Conservation (phyloP, 73 alveolate species). For the Paramecium caudatum region DNA sequence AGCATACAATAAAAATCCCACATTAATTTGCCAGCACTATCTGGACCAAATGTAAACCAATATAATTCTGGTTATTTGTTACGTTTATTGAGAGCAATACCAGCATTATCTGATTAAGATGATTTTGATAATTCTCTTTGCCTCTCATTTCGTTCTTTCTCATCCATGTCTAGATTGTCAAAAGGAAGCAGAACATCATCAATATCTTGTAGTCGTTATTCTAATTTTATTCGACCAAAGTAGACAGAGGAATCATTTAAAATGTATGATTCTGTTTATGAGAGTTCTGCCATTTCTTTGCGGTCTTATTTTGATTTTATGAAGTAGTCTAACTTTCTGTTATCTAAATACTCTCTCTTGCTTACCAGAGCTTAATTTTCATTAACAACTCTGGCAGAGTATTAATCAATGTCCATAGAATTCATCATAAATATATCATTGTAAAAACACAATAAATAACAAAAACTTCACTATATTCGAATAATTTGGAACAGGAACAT, state of each 20-base stretch:
- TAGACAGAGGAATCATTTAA: not conserved
- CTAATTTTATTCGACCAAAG: not conserved
- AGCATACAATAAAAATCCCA: conserved; percentile 63
- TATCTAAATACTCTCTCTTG: conserved; percentile 22
- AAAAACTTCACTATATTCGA: not conserved
- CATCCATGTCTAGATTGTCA: conserved; percentile 22
- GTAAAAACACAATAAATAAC: not conserved
- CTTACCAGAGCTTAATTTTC: conserved; percentile 34
- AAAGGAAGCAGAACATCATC: conserved; percentile 13
- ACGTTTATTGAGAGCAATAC: not conserved
- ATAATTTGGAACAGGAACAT: not conserved
- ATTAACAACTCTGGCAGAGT: conserved; percentile 40
- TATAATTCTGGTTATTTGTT: not conserved
- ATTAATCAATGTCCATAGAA: not conserved
- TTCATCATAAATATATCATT: not conserved
- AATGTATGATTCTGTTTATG: not conserved
- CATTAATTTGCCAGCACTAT: not conserved
- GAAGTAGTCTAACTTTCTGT: conserved; percentile 3
- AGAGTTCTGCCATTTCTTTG: not conserved
- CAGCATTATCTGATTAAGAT: conserved; percentile 1
- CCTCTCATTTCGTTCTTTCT: conserved; percentile 7
- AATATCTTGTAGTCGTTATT: not conserved
- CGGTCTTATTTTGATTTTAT: not conserved
- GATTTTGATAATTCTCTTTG: conserved; percentile 8
- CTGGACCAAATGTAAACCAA: conserved; percentile 48